Conservation (phyloP, 1,284 basidiomycete genomes). For the Ganoderma sinense region DNA sequence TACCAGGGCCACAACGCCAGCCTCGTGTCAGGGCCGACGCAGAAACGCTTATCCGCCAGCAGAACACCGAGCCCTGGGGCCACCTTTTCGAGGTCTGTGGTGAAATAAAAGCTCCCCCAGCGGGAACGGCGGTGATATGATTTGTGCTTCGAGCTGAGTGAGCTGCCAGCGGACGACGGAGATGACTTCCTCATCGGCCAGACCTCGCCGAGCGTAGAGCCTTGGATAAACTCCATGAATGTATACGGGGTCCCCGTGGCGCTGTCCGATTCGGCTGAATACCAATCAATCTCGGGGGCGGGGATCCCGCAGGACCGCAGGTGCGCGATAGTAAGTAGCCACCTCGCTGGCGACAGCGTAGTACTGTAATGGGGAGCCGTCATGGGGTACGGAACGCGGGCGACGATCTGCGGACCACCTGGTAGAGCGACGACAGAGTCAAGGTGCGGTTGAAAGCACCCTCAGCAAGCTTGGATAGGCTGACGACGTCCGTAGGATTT, state of each 20-base stretch:
- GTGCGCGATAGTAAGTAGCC: slow-evolving; percentile 55
- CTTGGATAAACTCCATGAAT: slow-evolving; percentile 57
- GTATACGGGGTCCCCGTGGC: slow-evolving; percentile 58
- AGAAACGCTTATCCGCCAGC: slow-evolving; percentile 51
- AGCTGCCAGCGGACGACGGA: slow-evolving; percentile 54
- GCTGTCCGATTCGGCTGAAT: slow-evolving; percentile 57
- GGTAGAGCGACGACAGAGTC: slow-evolving; percentile 54
- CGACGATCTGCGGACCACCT: slow-evolving; percentile 52
- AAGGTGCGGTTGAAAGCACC: slow-evolving; percentile 54
- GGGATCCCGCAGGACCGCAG: slow-evolving; percentile 56
- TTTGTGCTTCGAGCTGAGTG: slow-evolving; percentile 52
- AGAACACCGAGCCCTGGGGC: slow-evolving; percentile 42
- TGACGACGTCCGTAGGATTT: slow-evolving; percentile 43
- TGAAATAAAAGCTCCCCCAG: slow-evolving; percentile 60
- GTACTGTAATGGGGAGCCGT: slow-evolving; percentile 52
- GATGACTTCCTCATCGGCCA: slow-evolving; percentile 52
- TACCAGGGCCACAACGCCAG: slow-evolving; percentile 55
- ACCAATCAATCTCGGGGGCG: slow-evolving; percentile 56
- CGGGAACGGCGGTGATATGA: slow-evolving; percentile 61
- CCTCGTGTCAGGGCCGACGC: slow-evolving; percentile 56
- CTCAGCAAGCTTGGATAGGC: slow-evolving; percentile 50
- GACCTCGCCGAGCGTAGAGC: slow-evolving; percentile 52
- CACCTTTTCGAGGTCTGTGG: slow-evolving; percentile 50
- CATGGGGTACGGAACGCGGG: slow-evolving; percentile 55
- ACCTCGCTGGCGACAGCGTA: slow-evolving; percentile 59